A percentile compares a stretch with the other conserved stretches of the same genome.
These are phyloP conservation scores for Amborella trichopoda DNA, from an alignment of 164 flowering plant species.

Conservation along the genomic window DNA sequence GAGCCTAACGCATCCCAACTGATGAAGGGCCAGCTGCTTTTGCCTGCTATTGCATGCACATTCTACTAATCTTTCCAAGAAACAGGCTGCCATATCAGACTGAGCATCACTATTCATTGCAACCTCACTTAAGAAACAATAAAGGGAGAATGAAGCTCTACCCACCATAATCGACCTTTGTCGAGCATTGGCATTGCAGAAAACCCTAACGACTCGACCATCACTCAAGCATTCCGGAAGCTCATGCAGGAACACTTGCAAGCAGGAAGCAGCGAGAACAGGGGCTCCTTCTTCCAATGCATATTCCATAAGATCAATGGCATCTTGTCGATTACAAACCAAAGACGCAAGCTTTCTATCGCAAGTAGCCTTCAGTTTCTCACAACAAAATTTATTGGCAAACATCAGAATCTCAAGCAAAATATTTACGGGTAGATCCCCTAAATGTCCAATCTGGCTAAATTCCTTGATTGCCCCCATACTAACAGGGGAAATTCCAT, in stretches of 20 bases:
- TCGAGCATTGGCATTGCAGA: conserved; percentile 30
- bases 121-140: conserved; percentile 73
- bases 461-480: conserved; percentile 58
- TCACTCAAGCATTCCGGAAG: conserved; percentile 78
- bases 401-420: conserved; percentile 71
- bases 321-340: conserved; percentile 66
- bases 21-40: conserved; percentile 71
- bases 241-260: conserved; percentile 70
- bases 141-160: conserved; percentile 66
- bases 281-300: conserved; percentile 71
- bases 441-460: conserved; percentile 46
- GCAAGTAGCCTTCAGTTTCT: conserved; percentile 83
- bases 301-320: conserved; percentile 66
- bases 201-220: conserved; percentile 44
- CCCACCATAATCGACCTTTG: conserved; percentile 65
- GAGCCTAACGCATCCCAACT: conserved; percentile 73
- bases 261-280: conserved; percentile 82
- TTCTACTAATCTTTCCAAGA: conserved; percentile 51
- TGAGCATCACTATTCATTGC: conserved; percentile 54
- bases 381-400: conserved; percentile 87
- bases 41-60: conserved; percentile 50
- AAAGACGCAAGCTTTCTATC: conserved; percentile 75
- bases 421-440: conserved; percentile 40
- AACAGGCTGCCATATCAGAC: conserved; percentile 46
- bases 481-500: conserved; percentile 57